Evolutionary conservation across 768 basidiomycete species (phyloP).

Genomic region (Clavulina sp.): DNA sequence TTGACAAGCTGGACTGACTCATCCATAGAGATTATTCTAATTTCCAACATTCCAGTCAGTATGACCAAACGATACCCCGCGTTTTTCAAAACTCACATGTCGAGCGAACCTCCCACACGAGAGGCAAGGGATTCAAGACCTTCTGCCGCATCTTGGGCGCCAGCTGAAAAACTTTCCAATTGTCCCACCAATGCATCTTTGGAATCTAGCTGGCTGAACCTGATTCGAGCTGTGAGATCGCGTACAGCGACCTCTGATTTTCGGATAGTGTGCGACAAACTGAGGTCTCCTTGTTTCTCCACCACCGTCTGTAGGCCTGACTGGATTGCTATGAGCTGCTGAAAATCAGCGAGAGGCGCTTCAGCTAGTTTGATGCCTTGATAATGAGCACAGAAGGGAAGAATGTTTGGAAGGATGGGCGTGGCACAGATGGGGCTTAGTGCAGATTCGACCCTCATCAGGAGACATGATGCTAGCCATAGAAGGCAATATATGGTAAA

Average conservation of each 20-base stretch:
- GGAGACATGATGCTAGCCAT: no score
- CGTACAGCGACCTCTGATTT: slow-evolving; percentile 61
- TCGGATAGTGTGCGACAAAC: no score
- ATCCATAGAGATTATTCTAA: slow-evolving; percentile 56
- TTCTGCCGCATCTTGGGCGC: slow-evolving; percentile 42
- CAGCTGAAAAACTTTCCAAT: slow-evolving; percentile 36
- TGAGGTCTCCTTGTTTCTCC: no score
- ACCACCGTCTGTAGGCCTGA: no score
- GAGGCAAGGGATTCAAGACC: slow-evolving; percentile 45
- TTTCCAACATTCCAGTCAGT: neutral
- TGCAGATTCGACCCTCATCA: no score
- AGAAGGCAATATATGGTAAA: no score
- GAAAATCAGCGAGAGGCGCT: no score
- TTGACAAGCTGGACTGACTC: slow-evolving; percentile 50
- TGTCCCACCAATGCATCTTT: slow-evolving; percentile 39
- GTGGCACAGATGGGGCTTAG: no score
- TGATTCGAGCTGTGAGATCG: slow-evolving; percentile 47
- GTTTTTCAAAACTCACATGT: slow-evolving; percentile 35
- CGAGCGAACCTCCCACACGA: slow-evolving; percentile 53
- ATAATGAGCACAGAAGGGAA: no score
- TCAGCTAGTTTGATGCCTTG: no score
- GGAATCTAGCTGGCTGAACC: slow-evolving; percentile 41
- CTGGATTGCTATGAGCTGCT: no score
- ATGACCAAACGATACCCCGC: neutral
- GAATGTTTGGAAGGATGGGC: no score